Evolutionary conservation across 139 green algal genomes (phyloP), one percentile per base, ranked within the genome.

Genomic region (Marvania coccoides): DNA sequence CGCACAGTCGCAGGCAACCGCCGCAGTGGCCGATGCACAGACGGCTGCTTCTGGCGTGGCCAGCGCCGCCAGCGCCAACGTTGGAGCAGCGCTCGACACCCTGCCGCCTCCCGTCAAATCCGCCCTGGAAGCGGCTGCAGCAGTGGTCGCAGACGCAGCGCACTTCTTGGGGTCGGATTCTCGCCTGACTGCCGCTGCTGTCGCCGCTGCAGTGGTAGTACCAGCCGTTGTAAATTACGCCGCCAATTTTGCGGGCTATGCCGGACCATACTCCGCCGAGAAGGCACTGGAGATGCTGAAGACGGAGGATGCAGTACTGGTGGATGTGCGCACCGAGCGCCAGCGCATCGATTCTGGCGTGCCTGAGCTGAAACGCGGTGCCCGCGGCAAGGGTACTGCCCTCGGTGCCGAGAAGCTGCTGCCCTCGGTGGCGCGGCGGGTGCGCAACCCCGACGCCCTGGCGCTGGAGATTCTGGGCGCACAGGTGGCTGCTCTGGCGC

Each of bases 161-260:
- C 42, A 51, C 19, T 51, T 51, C 19, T 28, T 51, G 19, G 42
- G 19, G 19, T 19, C 42, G 19, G 42, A 51, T 28, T 19, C 42
- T 51, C 42, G 42, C 19, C 19, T 51, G n/a, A n/a, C n/a, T n/a
- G n/a, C n/a, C n/a, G n/a, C n/a, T n/a, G n/a, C n/a, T n/a, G n/a
- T n/a, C n/a, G n/a, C n/a, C n/a, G n/a, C n/a, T n/a, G n/a, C n/a
- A n/a, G n/a, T n/a, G n/a, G n/a, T n/a, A n/a, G n/a, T n/a, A n/a
- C n/a, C n/a, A n/a, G n/a, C n/a, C n/a, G n/a, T n/a, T n/a, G n/a
- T n/a, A n/a, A n/a, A n/a, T n/a, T n/a, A n/a, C n/a, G n/a, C n/a
- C n/a, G n/a, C n/a, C n/a, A n/a, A n/a, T n/a, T 83, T 72, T 26
- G 72, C 46, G n/a, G 81, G 81, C 13, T 87, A 77, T 54, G 63